Base-by-base conservation (phyloP, 2,329 filamentous ascomycete genomes). In the Colletotrichum lini region DNA sequence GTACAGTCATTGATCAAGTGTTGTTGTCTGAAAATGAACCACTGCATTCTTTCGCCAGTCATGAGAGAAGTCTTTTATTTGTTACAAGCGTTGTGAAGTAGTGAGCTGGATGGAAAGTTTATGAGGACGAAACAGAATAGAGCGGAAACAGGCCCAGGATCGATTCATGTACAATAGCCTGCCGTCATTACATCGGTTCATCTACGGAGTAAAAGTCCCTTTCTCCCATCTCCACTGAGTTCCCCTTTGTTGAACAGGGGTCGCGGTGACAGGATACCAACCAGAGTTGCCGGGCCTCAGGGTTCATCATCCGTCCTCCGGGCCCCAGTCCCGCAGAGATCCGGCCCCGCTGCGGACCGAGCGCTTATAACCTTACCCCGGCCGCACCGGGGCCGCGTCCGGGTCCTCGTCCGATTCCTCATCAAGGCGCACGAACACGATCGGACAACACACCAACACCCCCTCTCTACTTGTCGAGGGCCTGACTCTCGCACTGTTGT, bases 401-500 rank as follows among this genome's bases (percentile, higher is more conserved):
- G 21, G n/a, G 40, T 26, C 38, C 26, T 58, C 10, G 21, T 26
- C 38, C 7, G 7, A 13, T 21, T 26, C 38, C 52, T 58, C 21
- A 42, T 40, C 35, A 21, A 16, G 21, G 35, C 35, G 10, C 54
- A 7, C 13, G 16, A 5, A 30, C n/a, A 6, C 6, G 15, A 26
- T 44, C 54, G 13, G 9, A 18, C n/a, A 26, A 3, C 10, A 21
- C 3, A n/a, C 16, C 21, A 26, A 3, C 10, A 21, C 9, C 40
- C 4, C 40, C 21, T 16, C 38, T 66, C 47, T 80, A 89, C 73
- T 85, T 81, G 74, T 89, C 88, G 5, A 90, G 82, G 60, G 88
- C 87, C 76, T 90, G 88, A 70, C 87, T 89, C 77, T 89, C 87
- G 72, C 88, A 90, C 87, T 89, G 18, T 30, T 30, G 23, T 59